phyloP scores from a whole-genome alignment of 2,329 filamentous ascomycete species.

The Phyllosticta citriasiana region DNA sequence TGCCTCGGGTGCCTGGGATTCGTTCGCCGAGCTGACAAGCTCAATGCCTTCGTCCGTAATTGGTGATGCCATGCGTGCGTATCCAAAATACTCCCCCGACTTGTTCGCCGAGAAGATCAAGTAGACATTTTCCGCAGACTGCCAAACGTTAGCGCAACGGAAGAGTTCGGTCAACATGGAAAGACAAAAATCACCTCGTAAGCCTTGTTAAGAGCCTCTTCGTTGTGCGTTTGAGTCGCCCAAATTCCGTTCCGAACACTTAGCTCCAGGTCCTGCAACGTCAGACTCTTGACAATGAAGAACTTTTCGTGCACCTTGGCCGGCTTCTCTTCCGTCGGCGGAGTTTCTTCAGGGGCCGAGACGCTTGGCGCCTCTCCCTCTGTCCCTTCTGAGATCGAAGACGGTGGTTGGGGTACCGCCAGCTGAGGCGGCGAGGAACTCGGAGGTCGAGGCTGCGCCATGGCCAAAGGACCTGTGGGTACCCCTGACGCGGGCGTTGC shows the following conservation, averaged over 20 bases:
- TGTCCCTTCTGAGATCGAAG: neutral
- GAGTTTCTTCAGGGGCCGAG: neutral
- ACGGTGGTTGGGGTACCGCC: slow-evolving; percentile 9
- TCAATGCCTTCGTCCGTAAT: slow-evolving; percentile 62
- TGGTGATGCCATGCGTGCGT: slow-evolving; percentile 77
- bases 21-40: slow-evolving; percentile 44
- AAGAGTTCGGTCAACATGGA: neutral
- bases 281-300: slow-evolving; percentile 89
- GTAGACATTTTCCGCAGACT: slow-evolving; percentile 77
- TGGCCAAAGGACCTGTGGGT: slow-evolving; percentile 46
- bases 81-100: slow-evolving; percentile 93
- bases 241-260: slow-evolving; percentile 83
- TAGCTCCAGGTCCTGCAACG: slow-evolving; percentile 77
- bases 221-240: slow-evolving; percentile 93
- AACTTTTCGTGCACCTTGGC: slow-evolving; percentile 58
- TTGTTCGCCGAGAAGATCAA: slow-evolving; percentile 95
- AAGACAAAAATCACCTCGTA: slow-evolving; percentile 52
- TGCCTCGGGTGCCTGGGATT: slow-evolving; percentile 41
- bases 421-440: slow-evolving; percentile 20
- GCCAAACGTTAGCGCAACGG: slow-evolving; percentile 6
- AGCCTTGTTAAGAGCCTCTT: slow-evolving; percentile 70
- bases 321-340: slow-evolving; percentile 4
- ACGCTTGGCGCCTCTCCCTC: neutral
- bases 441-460: slow-evolving; percentile 21
- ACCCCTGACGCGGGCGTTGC: slow-evolving; percentile 37